These are phyloP conservation scores for Cyclotella cryptica DNA, from an alignment of 108 stramenopile genomes.

Conservation along the genomic window DNA sequence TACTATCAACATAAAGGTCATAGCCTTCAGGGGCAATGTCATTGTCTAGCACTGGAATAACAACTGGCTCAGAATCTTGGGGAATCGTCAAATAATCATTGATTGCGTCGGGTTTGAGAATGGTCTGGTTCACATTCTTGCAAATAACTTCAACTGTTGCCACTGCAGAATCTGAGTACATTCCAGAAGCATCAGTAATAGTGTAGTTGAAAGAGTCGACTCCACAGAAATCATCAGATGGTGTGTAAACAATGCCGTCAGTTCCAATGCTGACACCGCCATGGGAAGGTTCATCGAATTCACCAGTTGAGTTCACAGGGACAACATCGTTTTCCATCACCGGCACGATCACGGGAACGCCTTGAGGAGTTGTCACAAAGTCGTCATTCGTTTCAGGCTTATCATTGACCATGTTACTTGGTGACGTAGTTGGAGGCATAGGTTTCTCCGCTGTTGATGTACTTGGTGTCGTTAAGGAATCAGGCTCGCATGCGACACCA, in stretches of 20 bases:
- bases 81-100: slow-evolving; percentile 7
- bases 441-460: neutral
- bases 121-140: neutral
- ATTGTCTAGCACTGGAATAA: slow-evolving; percentile 6
- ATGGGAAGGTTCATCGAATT: slow-evolving; percentile 13
- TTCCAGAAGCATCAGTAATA: slow-evolving; percentile 1
- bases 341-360: slow-evolving; percentile 17
- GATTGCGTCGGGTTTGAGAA: neutral
- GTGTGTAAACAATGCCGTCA: slow-evolving; percentile 25
- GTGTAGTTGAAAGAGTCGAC: slow-evolving; percentile 27
- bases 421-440: neutral
- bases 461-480: neutral
- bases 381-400: slow-evolving; percentile 24
- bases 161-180: slow-evolving; percentile 14
- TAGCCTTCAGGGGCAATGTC: neutral
- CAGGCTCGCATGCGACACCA: slow-evolving; percentile 15
- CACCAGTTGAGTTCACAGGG: slow-evolving; percentile 9
- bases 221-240: slow-evolving; percentile 17
- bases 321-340: slow-evolving; percentile 18
- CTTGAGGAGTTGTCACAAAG: slow-evolving; percentile 16
- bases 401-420: neutral
- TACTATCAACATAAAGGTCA: neutral
- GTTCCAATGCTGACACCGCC: slow-evolving; percentile 7
- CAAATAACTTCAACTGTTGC: slow-evolving; percentile 23
- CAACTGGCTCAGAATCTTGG: slow-evolving; percentile 8